Conservation (phyloP, 1,139 yeast species). For the Tardiomyces digboiensis region DNA sequence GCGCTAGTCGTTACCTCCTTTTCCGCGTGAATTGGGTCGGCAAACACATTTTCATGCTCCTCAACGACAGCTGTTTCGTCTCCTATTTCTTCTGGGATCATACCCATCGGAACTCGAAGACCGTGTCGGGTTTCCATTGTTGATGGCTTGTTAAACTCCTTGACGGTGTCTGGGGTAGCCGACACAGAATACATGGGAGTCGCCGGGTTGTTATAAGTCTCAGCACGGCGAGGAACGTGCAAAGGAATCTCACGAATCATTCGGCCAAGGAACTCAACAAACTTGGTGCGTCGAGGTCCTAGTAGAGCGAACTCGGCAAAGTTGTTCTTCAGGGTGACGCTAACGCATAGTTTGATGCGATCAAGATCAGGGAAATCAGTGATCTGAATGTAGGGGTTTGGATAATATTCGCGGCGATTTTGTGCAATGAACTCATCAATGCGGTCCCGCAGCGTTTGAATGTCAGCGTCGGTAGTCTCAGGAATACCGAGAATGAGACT, state of each 20-base stretch:
- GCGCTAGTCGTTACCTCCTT: background rate
- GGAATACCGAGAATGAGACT: slow-evolving; percentile 26
- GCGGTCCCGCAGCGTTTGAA: slow-evolving; percentile 23
- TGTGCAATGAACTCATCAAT: slow-evolving; percentile 23
- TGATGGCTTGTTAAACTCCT: slow-evolving; percentile 2
- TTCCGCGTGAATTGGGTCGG: background rate
- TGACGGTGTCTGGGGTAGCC: background rate
- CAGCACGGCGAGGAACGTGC: slow-evolving; percentile 27
- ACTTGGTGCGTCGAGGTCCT: slow-evolving; percentile 23
- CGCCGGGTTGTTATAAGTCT: slow-evolving; percentile 25
- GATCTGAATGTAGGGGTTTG: slow-evolving; percentile 25
- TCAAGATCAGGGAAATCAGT: slow-evolving; percentile 28
- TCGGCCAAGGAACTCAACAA: slow-evolving; percentile 22
- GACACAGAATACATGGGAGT: slow-evolving; percentile 18
- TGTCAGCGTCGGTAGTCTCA: slow-evolving; percentile 28
- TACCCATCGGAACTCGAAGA: background rate
- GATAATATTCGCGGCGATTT: slow-evolving; percentile 28
- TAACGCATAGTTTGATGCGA: slow-evolving; percentile 21
- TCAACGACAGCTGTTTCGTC: slow-evolving; percentile 12
- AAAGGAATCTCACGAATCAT: slow-evolving; percentile 26
- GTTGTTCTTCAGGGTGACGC: slow-evolving; percentile 25
- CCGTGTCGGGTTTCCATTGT: slow-evolving; percentile 1
- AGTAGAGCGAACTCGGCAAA: slow-evolving; percentile 25
- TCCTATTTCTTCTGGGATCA: background rate
- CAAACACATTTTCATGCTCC: background rate